Base-by-base conservation (phyloP, 257 asterid genomes). In the Gardenia jasminoides region DNA sequence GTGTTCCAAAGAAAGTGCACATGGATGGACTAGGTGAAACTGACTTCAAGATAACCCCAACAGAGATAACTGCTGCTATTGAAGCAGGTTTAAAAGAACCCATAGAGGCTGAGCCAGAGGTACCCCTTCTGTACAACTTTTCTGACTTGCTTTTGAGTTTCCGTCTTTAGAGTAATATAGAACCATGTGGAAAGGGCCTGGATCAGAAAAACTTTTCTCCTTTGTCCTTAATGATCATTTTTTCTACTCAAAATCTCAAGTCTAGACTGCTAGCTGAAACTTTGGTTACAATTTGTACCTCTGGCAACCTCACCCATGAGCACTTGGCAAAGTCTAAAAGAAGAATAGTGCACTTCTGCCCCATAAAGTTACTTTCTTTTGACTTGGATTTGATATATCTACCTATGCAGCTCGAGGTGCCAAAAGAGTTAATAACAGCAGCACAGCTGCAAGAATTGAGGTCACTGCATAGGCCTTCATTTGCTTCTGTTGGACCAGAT, bases 101-200 rank as follows among this genome's bases (percentile, higher is more conserved):
- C 71, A 93, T 96, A 85, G 96, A 93, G 83, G 95, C 97, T 75
- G 99, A 96, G 85, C 98, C 96, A 19, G 99, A 96, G 98, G 99
- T 96, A 68, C 74, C 72, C 74, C 80, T 75, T 77, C 77, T 77
- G 26, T 50, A 78, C 65, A 17, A 62, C 28, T 76, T 43, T 74
- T 62, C 24, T 84, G 39, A 15, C 22, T 76, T 68, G 22, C 26
- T 22, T 64, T 17, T 61, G 52, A 36, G 19, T 4, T 17, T 78
- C 44, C 47, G 26, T 75, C 46, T 46, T 13, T 24, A 41, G 62
- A 36, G 3, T 39, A 20, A 3, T 13, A 41, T 64, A 58, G 15
- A 71, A 28, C 48, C 61, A 46, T 22, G 30, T 71, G 64, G 47
- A 28, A 33, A 46, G 30, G 65, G 10, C 46, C 64, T 71, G 52